These are phyloP conservation scores for Farysia itapuensis DNA, from an alignment of 1,284 basidiomycete genomes.

Conservation along the genomic window DNA sequence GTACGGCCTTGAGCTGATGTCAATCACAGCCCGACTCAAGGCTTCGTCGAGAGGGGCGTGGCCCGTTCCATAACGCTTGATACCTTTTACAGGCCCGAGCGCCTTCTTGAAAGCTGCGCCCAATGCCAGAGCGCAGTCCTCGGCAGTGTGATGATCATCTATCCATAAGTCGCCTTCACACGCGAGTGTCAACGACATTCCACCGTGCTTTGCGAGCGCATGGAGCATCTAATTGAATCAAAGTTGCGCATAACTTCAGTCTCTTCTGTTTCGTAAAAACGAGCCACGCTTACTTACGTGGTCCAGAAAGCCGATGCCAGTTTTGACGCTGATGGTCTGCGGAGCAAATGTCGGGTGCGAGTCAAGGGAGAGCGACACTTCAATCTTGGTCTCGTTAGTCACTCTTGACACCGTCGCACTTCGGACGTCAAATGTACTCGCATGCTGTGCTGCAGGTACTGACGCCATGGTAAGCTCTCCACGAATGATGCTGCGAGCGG, in stretches of 20 bases:
- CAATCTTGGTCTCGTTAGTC: conserved; percentile 90
- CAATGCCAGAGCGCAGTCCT: conserved; percentile 89
- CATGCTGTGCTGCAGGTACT: too few species aligned
- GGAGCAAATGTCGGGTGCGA: conserved; percentile 68
- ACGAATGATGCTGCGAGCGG: too few species aligned
- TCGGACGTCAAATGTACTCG: conserved; percentile 52
- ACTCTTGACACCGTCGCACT: conserved; percentile 77
- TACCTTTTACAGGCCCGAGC: conserved; percentile 89
- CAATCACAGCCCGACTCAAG: conserved; percentile 90
- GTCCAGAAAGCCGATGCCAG: conserved; percentile 96
- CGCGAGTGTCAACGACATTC: conserved; percentile 74
- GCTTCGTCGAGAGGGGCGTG: conserved; percentile 92
- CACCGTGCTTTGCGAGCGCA: conserved; percentile 60
- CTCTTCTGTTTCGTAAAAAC: too few species aligned
- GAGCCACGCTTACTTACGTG: conserved; percentile 69
- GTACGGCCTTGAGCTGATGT: conserved; percentile 95
- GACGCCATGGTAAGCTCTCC: too few species aligned
- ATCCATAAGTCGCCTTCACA: conserved; percentile 96
- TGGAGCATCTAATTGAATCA: conserved; percentile 61
- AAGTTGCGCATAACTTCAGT: too few species aligned
- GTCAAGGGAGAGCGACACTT: conserved; percentile 81
- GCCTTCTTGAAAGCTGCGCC: conserved; percentile 94
- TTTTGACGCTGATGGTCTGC: conserved; percentile 83
- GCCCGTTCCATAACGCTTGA: conserved; percentile 91
- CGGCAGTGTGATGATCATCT: conserved; percentile 97